A percentile compares a stretch with the other conserved stretches of the same genome.
These are phyloP conservation scores for Beauveria bassiana DNA, from an alignment of 2,329 filamentous ascomycete genomes.

Conservation along the genomic window DNA sequence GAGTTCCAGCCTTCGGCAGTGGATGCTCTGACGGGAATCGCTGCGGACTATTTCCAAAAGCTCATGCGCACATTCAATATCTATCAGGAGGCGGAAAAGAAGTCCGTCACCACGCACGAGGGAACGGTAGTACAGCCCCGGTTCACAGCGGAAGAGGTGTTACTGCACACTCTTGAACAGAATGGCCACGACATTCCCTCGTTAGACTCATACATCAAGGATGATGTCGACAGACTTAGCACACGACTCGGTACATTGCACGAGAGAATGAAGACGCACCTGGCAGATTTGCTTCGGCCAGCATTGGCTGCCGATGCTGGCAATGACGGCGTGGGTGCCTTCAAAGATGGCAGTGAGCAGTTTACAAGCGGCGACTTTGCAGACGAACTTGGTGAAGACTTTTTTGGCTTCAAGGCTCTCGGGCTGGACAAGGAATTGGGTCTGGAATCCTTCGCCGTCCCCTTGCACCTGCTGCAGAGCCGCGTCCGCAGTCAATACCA, in stretches of 20 bases:
- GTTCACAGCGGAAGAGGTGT: constrained; percentile 75
- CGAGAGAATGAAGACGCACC: constrained; percentile 87
- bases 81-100: constrained; percentile 78
- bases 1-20: constrained; percentile 93
- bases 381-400: constrained; percentile 95
- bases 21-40: constrained; percentile 82
- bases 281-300: constrained; percentile 87
- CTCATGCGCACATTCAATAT: constrained; percentile 70
- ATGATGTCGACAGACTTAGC: constrained; percentile 83
- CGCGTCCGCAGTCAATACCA: constrained; percentile 81
- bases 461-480: constrained; percentile 86
- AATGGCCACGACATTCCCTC: constrained; percentile 75
- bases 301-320: constrained; percentile 69
- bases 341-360: constrained; percentile 94
- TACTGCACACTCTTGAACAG: constrained; percentile 78
- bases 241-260: constrained; percentile 76
- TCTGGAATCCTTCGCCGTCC: constrained; percentile 79
- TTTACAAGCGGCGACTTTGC: constrained; percentile 96
- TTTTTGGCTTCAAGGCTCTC: constrained; percentile 95
- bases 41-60: constrained; percentile 82
- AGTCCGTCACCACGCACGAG: constrained; percentile 41
- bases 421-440: constrained; percentile 89
- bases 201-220: constrained; percentile 80
- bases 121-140: constrained; percentile 48
- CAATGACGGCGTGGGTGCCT: constrained; percentile 78